Evolutionary conservation across 768 basidiomycete genomes (phyloP), one percentile per base, ranked within the genome.

Genomic region (Pulveroboletus frians): DNA sequence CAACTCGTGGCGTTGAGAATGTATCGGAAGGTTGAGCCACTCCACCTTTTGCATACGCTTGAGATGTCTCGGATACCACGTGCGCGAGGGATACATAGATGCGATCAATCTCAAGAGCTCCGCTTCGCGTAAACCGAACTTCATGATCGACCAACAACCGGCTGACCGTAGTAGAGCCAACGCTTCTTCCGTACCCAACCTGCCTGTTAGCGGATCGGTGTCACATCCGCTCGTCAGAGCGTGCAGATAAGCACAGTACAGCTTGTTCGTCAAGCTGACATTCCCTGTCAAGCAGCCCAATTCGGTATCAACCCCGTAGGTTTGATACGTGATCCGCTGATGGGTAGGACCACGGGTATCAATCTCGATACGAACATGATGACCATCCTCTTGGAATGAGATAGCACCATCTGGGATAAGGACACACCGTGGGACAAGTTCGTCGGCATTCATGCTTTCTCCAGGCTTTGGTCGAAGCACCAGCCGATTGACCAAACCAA

Each of bases 161-260:
- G 18, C 36, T 11, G 36, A 37, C 15, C 17, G 36, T 5, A 37
- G 36, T 6, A 18, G 10, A 20, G 36, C 18, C 11, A 37, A 18
- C 4, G 36, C 36, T 20, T 37, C 36, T 18, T 37, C 36, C 5
- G 36, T 37, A 37, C 78, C 78, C 0, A 71, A 73, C 9, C 70
- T 69, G 15, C 56, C 54, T 1, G 71, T 75, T 15, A 79, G 60
- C 4, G 75, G 74, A 58, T 79, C 77, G 13, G 67, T 62, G 13
- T 72, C 55, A 39, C 68, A 68, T 39, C 71, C 67, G 17, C 71
- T 71, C 1, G 70, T 77, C 2, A 76, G 49, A n/a, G 74, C 72
- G 40, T 80, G 78, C 15, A 80, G 62, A 46, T 76, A 74, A 3
- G 69, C 62, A 42, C 63, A 64, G 46, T 66, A 76, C 8, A 77